A percentile compares a stretch with the other conserved stretches of the same genome.
Evolutionary conservation across 2,329 filamentous ascomycete genomes (phyloP).

Genomic region (Trichoderma lentiforme): DNA sequence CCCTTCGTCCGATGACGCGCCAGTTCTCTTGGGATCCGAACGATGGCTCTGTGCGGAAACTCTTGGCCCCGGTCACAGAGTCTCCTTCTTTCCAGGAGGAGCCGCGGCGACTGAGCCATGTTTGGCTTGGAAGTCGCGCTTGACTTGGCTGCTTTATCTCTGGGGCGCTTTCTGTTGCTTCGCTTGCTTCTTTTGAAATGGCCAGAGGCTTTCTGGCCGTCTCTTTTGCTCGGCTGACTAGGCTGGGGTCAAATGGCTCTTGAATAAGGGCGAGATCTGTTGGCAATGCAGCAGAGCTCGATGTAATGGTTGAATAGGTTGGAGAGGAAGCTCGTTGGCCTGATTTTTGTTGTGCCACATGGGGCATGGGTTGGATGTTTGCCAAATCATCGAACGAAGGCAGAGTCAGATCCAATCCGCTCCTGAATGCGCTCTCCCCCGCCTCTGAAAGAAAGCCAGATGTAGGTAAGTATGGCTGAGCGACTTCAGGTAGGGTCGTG

Average conservation of each 20-base stretch:
- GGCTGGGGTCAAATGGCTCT: slow-evolving; percentile 12
- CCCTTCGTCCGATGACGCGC: slow-evolving; percentile 30
- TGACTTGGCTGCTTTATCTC: slow-evolving; percentile 27
- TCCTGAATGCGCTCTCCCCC: slow-evolving; percentile 27
- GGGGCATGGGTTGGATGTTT: slow-evolving; percentile 22
- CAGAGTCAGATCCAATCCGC: slow-evolving; percentile 28
- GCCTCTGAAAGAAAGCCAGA: slow-evolving; percentile 28
- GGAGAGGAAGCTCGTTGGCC: slow-evolving; percentile 24
- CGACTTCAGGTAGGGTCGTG: slow-evolving; percentile 30
- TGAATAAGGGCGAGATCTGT: slow-evolving; percentile 20
- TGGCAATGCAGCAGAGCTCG: slow-evolving; percentile 35
- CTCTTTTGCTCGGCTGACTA: slow-evolving; percentile 17
- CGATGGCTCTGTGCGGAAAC: slow-evolving; percentile 29
- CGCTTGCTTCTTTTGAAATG: slow-evolving; percentile 23
- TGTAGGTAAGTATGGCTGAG: slow-evolving; percentile 32
- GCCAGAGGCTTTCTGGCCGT: slow-evolving; percentile 18
- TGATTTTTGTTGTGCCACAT: slow-evolving; percentile 13
- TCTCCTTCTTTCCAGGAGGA: slow-evolving; percentile 27
- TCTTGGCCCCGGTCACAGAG: slow-evolving; percentile 24
- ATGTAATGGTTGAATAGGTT: slow-evolving; percentile 30
- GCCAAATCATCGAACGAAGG: slow-evolving; percentile 30
- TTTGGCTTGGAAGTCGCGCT: slow-evolving; percentile 24
- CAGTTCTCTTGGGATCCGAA: slow-evolving; percentile 39
- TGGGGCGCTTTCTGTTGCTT: slow-evolving; percentile 25
- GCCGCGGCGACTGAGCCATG: slow-evolving; percentile 14